Conservation (phyloP, 108 stramenopile species). For the Skeletonema menzelii region DNA sequence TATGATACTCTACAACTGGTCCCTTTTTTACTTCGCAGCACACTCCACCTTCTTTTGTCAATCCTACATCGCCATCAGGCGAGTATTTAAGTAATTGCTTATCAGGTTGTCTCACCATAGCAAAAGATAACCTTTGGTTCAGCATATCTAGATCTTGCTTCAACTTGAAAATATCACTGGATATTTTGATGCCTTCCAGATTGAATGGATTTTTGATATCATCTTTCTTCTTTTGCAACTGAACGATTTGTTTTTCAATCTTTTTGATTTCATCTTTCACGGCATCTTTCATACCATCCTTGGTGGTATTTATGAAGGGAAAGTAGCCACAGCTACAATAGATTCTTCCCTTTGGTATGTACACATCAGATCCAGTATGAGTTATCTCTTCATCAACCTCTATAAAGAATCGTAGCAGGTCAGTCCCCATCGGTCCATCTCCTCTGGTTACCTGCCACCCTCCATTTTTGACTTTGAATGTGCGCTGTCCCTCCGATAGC, state of each 20-base stretch:
- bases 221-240: slow-evolving; percentile 37
- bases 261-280: slow-evolving; percentile 48
- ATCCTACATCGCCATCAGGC: slow-evolving; percentile 58
- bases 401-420: slow-evolving; percentile 70
- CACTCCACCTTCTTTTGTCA: slow-evolving; percentile 79
- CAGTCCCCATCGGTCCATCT: slow-evolving; percentile 71
- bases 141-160: slow-evolving; percentile 21
- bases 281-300: slow-evolving; percentile 33
- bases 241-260: slow-evolving; percentile 35
- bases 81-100: slow-evolving; percentile 53
- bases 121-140: slow-evolving; percentile 29
- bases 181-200: slow-evolving; percentile 46
- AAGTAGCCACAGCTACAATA: slow-evolving; percentile 85
- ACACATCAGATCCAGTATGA: slow-evolving; percentile 56
- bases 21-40: slow-evolving; percentile 75
- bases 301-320: slow-evolving; percentile 27
- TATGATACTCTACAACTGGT: slow-evolving; percentile 71
- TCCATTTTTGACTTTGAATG: slow-evolving; percentile 53
- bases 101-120: slow-evolving; percentile 60
- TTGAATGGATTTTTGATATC: slow-evolving; percentile 50
- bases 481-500: slow-evolving; percentile 48
- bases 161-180: slow-evolving; percentile 37
- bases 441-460: slow-evolving; percentile 65
- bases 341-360: slow-evolving; percentile 67
- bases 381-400: slow-evolving; percentile 58